Evolutionary conservation across 495 filamentous ascomycete genomes (phyloP).

Genomic region (Cercophora newfieldiana): DNA sequence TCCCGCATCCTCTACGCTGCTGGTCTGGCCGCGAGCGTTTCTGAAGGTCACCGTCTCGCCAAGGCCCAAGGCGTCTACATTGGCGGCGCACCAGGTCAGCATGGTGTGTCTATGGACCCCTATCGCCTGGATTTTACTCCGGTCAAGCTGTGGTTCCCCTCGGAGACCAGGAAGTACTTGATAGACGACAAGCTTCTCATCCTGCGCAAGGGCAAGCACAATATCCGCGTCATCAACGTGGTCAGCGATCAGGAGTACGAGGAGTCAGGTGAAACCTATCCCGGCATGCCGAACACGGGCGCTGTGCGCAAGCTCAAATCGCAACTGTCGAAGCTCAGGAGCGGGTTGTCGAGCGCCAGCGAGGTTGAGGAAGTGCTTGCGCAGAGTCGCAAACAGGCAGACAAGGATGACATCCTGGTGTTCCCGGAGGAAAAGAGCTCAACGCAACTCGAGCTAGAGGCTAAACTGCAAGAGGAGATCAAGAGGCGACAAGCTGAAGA

Average conservation of each 20-base stretch:
- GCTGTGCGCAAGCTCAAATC: conserved; percentile 33
- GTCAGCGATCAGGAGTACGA: conserved; percentile 69
- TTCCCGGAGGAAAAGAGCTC: conserved; percentile 28
- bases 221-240: conserved; percentile 70
- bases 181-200: conserved; percentile 65
- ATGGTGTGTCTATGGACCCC: conserved; percentile 49
- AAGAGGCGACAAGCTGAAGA: conserved; percentile 14
- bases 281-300: conserved; percentile 45
- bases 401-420: conserved; percentile 5
- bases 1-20: conserved; percentile 65
- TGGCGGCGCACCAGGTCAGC: conserved; percentile 56
- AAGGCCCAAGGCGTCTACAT: conserved; percentile 62
- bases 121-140: conserved; percentile 60
- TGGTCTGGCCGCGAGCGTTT: conserved; percentile 63
- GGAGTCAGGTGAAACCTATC: conserved; percentile 42
- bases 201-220: conserved; percentile 77
- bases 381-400: conserved; percentile 39
- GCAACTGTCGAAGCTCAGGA: conserved; percentile 24
- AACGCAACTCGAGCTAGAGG: conserved; percentile 12
- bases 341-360: conserved; percentile 8
- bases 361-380: conserved; percentile 35
- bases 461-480: conserved; percentile 23
- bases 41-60: conserved; percentile 67
- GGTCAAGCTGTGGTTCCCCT: conserved; percentile 56
- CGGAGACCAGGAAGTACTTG: conserved; percentile 61